A percentile compares a stretch with the other conserved stretches of the same genome.
These are phyloP conservation scores for Xylariaceae sp. DNA, from an alignment of 2,329 filamentous ascomycete species.

Conservation along the genomic window DNA sequence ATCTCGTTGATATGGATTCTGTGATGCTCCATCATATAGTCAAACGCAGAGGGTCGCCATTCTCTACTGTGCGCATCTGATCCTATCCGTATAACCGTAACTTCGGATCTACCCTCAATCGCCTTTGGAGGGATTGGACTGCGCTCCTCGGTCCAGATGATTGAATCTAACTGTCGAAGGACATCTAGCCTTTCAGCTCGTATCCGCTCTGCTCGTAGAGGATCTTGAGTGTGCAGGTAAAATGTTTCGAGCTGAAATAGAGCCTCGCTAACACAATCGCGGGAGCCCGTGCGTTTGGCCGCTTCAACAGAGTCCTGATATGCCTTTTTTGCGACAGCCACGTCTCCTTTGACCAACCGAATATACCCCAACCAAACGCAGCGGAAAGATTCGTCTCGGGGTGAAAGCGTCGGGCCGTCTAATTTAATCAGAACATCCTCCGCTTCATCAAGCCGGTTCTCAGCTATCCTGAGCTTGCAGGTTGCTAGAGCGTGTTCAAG, in stretches of 20 bases:
- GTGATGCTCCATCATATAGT: not conserved
- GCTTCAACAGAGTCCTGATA: conserved; percentile 23
- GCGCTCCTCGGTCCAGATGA: conserved; percentile 22
- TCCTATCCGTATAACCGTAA: conserved; percentile 16
- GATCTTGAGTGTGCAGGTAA: conserved; percentile 22
- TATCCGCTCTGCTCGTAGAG: conserved; percentile 22
- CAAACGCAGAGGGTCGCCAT: conserved; percentile 19
- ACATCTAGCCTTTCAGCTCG: conserved; percentile 22
- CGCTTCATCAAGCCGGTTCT: conserved; percentile 19
- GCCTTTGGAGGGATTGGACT: not conserved
- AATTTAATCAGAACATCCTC: conserved; percentile 22
- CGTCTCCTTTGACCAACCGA: conserved; percentile 21
- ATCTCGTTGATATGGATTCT: not conserved
- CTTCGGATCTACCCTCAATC: conserved; percentile 1
- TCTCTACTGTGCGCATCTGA: conserved; percentile 11
- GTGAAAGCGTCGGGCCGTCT: conserved; percentile 15
- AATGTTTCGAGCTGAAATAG: conserved; percentile 29
- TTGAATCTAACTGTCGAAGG: conserved; percentile 19
- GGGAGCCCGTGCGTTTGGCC: conserved; percentile 24
- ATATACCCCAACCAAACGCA: conserved; percentile 28
- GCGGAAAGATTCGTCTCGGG: conserved; percentile 26
- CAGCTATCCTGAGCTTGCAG: conserved; percentile 24
- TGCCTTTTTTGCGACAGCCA: conserved; percentile 18
- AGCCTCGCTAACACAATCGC: conserved; percentile 26
- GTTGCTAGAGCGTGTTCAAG: conserved; percentile 25